Conservation (phyloP, 2,329 filamentous ascomycete genomes). For the Hymenoscyphus scutula region DNA sequence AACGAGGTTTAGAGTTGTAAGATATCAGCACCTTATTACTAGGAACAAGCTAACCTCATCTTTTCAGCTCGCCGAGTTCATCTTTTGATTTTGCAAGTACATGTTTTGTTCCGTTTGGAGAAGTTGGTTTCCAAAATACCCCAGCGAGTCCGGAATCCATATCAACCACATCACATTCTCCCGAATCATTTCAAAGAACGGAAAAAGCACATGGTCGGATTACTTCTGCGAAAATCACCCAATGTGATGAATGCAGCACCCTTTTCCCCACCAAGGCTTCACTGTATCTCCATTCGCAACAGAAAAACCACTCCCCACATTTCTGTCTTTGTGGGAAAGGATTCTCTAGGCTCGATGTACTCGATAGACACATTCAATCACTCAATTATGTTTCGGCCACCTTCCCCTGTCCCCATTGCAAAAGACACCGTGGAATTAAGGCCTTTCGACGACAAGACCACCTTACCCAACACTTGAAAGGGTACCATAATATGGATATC, state of each 20-base stretch:
- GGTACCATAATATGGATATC: slow-evolving; percentile 37
- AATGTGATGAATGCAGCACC: slow-evolving; percentile 5
- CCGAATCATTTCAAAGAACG: too few species aligned
- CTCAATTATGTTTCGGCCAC: slow-evolving; percentile 16
- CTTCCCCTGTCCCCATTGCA: slow-evolving; percentile 37
- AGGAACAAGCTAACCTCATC: too few species aligned
- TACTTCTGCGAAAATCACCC: not conserved
- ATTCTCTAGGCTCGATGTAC: slow-evolving; percentile 31
- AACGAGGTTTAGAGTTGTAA: too few species aligned
- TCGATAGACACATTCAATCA: slow-evolving; percentile 28
- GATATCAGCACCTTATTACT: too few species aligned
- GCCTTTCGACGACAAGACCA: slow-evolving; percentile 40
- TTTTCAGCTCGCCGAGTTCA: too few species aligned
- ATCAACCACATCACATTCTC: not conserved
- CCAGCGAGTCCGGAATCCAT: too few species aligned
- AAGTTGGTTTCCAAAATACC: too few species aligned
- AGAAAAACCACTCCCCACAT: slow-evolving; percentile 11
- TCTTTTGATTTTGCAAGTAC: too few species aligned
- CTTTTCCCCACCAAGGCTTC: slow-evolving; percentile 7
- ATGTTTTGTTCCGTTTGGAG: too few species aligned
- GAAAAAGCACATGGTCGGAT: not conserved
- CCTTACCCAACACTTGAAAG: slow-evolving; percentile 37
- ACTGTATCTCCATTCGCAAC: slow-evolving; percentile 11
- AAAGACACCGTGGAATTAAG: slow-evolving; percentile 31
- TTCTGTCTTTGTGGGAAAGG: slow-evolving; percentile 24